Base-by-base conservation (phyloP, 1,284 basidiomycete genomes). In the Ustilago loliicola region DNA sequence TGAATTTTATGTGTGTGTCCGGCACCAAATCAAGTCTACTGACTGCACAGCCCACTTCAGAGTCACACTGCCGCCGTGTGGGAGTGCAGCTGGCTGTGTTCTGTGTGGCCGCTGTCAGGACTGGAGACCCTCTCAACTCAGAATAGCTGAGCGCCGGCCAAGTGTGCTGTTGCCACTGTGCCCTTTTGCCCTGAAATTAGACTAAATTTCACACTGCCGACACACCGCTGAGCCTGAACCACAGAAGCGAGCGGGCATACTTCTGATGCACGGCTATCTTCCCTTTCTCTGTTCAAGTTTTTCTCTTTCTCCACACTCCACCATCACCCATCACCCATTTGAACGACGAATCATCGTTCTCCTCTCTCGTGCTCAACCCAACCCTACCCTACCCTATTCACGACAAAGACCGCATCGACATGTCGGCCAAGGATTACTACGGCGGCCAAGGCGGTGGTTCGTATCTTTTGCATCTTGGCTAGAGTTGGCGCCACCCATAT, bases 381-480 rank as follows among this genome's bases (percentile, higher is more conserved):
- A 47, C 25, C 36, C 15, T 38, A 38, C 21, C 51, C 25, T 47
- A 23, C 21, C 27, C 21, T 40, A 34, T 23, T 38, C 6, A 48
- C 40, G 21, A 13, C 45, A n/a, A 6, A 30, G 2, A 23, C 32
- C 27, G 32, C 25, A 38, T 54, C 59, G 51, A 63, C 36, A 79
- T 79, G 77, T 79, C 77, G 55, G 72, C 72, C 54, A 79, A 79
- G 69, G 77, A 79, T 57, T 79, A 79, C 63, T 79, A 79, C 72
- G 77, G 77, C 42, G 77, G 77, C 42, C 67, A 70, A 48, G 62
- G 57, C 21, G 69, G 67, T 55, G 76, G 75, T 77, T 74, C 47
- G 75, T 77, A 67, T 58, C 45, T 1, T 36, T 48, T 10, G 34
- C 40, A 52, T 8, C 15, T 21, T 34, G 66, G 58, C 34, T 51